Evolutionary conservation across 148 eudicot species (phyloP).

Genomic region (Amaranthus cruentus): DNA sequence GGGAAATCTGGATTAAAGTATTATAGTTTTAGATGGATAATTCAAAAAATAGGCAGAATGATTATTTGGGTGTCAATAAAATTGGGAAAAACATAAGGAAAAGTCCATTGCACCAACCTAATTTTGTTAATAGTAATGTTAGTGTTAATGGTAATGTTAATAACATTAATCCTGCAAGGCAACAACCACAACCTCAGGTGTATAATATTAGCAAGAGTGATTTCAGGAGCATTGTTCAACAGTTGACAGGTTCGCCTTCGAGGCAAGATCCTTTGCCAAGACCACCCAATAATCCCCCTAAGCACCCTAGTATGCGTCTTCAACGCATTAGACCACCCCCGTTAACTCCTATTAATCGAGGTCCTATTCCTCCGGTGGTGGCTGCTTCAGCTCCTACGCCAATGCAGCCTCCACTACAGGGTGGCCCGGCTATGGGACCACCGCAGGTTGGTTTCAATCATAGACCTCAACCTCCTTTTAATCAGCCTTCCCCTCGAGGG

Average conservation of each 20-base stretch:
- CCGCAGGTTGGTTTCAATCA: constrained; percentile 30
- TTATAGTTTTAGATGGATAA: constrained; percentile 34
- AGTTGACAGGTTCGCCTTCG: constrained; percentile 77
- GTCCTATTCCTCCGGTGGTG: constrained; percentile 41
- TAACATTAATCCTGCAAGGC: constrained; percentile 32
- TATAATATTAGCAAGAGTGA: constrained; percentile 93
- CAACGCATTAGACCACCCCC: constrained; percentile 88
- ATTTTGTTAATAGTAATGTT: constrained; percentile 29
- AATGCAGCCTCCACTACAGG: constrained; percentile 37
- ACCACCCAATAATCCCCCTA: constrained; percentile 69
- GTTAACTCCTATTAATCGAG: constrained; percentile 47
- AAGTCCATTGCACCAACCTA: constrained; percentile 68
- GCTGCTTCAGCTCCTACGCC: constrained; percentile 36
- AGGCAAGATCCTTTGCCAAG: constrained; percentile 54
- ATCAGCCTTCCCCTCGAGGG: constrained; percentile 50
- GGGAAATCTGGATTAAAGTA: constrained; percentile 5
- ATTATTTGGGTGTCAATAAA: constrained; percentile 73
- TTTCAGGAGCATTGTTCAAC: constrained; percentile 88
- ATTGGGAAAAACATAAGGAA: constrained; percentile 72
- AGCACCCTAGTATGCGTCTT: constrained; percentile 60
- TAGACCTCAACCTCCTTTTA: constrained; percentile 41
- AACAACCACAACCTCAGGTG: constrained; percentile 81
- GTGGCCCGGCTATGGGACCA: constrained; percentile 19
- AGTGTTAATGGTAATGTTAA: not conserved
- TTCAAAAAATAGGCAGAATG: constrained; percentile 45